These are phyloP conservation scores for Backusella tuberculispora DNA, from an alignment of 192 early-diverging fungal genomes.

Conservation along the genomic window DNA sequence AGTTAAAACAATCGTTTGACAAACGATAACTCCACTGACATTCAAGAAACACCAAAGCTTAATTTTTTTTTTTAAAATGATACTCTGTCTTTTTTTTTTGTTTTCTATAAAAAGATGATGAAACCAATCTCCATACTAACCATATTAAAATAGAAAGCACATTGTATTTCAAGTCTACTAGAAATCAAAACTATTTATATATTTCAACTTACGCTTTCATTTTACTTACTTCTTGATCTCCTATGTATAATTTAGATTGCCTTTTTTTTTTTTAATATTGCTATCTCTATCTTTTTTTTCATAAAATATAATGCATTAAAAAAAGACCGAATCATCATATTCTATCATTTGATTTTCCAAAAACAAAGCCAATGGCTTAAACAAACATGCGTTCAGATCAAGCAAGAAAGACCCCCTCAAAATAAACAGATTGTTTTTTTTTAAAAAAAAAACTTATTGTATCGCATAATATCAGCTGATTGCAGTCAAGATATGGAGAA, in stretches of 20 bases:
- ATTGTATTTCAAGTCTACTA: background rate
- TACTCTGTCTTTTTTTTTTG: too few relatives aligned
- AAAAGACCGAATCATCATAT: background rate
- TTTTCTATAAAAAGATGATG: too few relatives aligned
- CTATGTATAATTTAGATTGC: background rate
- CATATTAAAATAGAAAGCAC: background rate
- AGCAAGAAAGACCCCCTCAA: background rate
- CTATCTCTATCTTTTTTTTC: background rate
- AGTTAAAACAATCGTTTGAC: conserved; percentile 15
- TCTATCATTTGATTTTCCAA: background rate
- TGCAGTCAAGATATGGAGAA: background rate
- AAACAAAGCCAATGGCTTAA: background rate
- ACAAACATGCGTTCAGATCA: background rate
- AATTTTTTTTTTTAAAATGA: too few relatives aligned
- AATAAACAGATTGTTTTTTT: background rate
- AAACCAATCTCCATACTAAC: too few relatives aligned
- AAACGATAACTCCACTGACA: background rate
- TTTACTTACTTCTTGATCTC: background rate
- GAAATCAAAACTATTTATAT: background rate
- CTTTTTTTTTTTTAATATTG: background rate
- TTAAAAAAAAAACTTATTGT: background rate
- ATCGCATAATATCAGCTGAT: conserved; percentile 5
- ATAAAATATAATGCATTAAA: conserved; percentile 2
- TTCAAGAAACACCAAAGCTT: background rate
- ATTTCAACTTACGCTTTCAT: background rate